Base-by-base conservation (phyloP, 1,284 basidiomycete genomes). In the Ustilago vetiveriae region DNA sequence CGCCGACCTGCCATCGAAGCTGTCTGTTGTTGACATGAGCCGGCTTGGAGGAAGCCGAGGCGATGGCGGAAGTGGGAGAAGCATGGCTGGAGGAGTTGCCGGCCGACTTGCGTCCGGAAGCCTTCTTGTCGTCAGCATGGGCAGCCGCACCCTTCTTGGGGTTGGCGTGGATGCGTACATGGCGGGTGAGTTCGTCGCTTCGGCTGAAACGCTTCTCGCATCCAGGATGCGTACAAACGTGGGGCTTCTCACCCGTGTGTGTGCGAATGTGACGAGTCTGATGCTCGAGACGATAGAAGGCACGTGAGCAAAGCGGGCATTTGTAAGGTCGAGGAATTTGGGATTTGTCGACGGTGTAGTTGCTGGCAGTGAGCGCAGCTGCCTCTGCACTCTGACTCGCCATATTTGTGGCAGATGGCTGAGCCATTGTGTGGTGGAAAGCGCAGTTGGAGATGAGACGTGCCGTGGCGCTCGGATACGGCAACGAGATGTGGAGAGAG, bases 181-280 rank as follows among this genome's bases (percentile, higher is more conserved):
- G 95, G 55, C 95, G 88, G 21, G 95, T 98, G 72, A 98, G 88
- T 83, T 98, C 95, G 84, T 98, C 95, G 17, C 92, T 94, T 66
- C 95, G 89, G 27, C 92, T 95, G 84, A 98, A 98, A 24, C 94
- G 90, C 83, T 98, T 98, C 84, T 97, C 94, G 86, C 95, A 98
- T n/a, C 89, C 88, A 1, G 92, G 89, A 82, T 91, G 92, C 1
- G 88, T 90, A 86, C 95, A 98, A 29, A 89, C 87, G 81, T 97
- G 97, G 1, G 95, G 95, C 80, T 96, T 97, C 83, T 98, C 95
- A 74, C 95, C 95, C 0, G 95, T 98, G 83, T 98, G 95, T 0
- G 94, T 98, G 56, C 95, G 90, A 54, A 98, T 95, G 82, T 98
- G 95, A 56, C 95, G 90, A 19, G 94, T 98, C 91, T 98, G 83